Evolutionary conservation across 305 asterid species (phyloP), one percentile per base, ranked within the genome.

Genomic region (Fraxinus albicans): DNA sequence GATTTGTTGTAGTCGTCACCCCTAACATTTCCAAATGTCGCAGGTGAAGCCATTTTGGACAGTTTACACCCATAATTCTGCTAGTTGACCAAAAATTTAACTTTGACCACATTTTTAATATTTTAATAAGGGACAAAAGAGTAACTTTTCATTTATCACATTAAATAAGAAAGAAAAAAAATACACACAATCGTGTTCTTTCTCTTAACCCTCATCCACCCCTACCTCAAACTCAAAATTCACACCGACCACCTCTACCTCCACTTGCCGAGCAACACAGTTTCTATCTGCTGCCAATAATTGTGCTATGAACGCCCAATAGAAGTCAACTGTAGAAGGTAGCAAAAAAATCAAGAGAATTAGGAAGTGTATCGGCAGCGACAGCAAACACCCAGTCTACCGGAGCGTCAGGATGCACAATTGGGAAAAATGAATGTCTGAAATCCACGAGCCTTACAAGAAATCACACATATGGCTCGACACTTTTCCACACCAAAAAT

Each of bases 401-500:
- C 86, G 97, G 15, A 97, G 98, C 0, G 98, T 94, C n/a, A 86
- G 98, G 21, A 94, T 94, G 98, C 83, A 97, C 7, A 93, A 82
- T 50, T 94, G 98, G 98, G 98, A 97, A 34, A 94, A 94, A 86
- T 93, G 97, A 96, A 97, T 94, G 1, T 94, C 98, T 15, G 98
- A 94, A 86, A 94, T 93, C 78, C 89, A 97, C 1, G 97, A 94
- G 89, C 98, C 98, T 4, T 84, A 96, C 19, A 94, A 94, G 88
- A 94, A 93, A 76, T 94, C 98, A 0, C 85, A 97, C 31, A 94
- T 94, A 86, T 94, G 97, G 98, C 77, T 94, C 0, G 98, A 97
- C 0, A 94, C 98, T 94, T 91, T 77, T 88, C 97, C 0, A 91
- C 93, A 0, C 96, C 97, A 1, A 97, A 94, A 79, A 94, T 93